These are phyloP conservation scores for Raffaelea ambrosiae DNA, from an alignment of 2,329 filamentous ascomycete species.

Conservation along the genomic window DNA sequence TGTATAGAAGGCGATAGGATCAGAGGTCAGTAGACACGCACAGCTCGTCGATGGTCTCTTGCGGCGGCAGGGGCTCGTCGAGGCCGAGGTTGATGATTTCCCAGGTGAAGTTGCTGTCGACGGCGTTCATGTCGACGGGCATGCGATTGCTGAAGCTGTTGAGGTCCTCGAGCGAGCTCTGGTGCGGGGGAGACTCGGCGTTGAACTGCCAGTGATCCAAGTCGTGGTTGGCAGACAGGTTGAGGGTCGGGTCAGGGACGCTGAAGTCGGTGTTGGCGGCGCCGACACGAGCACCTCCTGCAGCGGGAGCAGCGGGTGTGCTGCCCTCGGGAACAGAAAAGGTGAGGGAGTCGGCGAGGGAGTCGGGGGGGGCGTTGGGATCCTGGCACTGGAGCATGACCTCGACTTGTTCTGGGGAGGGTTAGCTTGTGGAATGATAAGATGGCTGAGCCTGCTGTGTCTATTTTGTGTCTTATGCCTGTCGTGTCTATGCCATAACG, in stretches of 20 bases:
- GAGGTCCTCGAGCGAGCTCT: conserved; percentile 45
- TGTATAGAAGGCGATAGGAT: too few species aligned
- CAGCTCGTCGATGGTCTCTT: conserved; percentile 71
- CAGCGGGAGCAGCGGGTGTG: conserved; percentile 11
- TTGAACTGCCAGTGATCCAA: conserved; percentile 48
- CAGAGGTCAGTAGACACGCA: conserved; percentile 29
- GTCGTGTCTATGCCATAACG: too few species aligned
- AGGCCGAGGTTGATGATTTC: conserved; percentile 59
- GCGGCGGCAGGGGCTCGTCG: conserved; percentile 50
- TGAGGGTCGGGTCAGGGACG: conserved; percentile 37
- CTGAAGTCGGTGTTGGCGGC: conserved; percentile 27
- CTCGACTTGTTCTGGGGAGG: conserved; percentile 72
- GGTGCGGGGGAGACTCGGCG: conserved; percentile 41
- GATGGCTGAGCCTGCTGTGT: too few species aligned
- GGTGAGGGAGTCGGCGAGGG: conserved; percentile 28
- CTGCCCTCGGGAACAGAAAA: conserved; percentile 18
- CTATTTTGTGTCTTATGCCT: too few species aligned
- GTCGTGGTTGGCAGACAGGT: conserved; percentile 37
- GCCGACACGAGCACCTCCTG: not conserved
- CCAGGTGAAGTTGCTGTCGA: conserved; percentile 62
- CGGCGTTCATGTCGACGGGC: conserved; percentile 39
- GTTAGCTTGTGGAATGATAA: too few species aligned
- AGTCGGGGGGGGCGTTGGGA: not conserved
- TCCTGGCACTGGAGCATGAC: conserved; percentile 79
- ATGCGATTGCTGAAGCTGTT: conserved; percentile 41